These are phyloP conservation scores for Diaporthe sp. DNA, from an alignment of 2,329 filamentous ascomycete genomes.

Conservation along the genomic window DNA sequence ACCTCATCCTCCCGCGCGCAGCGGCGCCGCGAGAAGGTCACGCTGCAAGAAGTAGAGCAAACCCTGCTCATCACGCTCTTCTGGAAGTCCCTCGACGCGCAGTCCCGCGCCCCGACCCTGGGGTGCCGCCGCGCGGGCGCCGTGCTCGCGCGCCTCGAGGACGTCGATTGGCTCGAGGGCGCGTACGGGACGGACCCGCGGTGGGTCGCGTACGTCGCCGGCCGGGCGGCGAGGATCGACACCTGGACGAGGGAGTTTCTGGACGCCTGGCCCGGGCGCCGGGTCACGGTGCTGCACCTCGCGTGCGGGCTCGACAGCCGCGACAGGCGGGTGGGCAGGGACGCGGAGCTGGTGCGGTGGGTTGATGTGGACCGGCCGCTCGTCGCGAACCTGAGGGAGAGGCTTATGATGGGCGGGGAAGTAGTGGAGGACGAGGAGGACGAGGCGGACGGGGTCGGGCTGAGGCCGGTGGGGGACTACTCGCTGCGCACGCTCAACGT, in stretches of 20 bases:
- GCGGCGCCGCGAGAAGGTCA: neutral
- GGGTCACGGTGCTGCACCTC: conserved; percentile 38
- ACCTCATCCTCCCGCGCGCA: neutral
- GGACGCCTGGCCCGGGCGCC: neutral
- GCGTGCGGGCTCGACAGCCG: conserved; percentile 39
- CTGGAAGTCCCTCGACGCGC: conserved; percentile 13
- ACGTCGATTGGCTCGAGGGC: neutral
- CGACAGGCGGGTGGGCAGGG: conserved; percentile 6
- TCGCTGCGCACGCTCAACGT: conserved; percentile 26
- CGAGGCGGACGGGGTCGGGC: neutral
- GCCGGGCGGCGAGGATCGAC: conserved; percentile 31
- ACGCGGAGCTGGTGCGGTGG: conserved; percentile 35
- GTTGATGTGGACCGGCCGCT: conserved; percentile 37
- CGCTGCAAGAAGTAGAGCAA: neutral
- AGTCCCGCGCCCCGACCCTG: neutral
- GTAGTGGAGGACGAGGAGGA: neutral
- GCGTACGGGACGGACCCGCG: conserved; percentile 27
- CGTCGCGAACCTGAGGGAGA: conserved; percentile 35
- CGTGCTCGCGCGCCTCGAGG: conserved; percentile 25
- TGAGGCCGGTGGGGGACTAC: conserved; percentile 19
- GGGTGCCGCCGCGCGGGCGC: conserved; percentile 10
- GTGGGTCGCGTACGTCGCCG: conserved; percentile 31
- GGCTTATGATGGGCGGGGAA: neutral
- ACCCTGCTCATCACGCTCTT: neutral
- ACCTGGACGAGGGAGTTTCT: conserved; percentile 36